Conservation (phyloP, 495 filamentous ascomycete species). For the Cladorrhinum samala region DNA sequence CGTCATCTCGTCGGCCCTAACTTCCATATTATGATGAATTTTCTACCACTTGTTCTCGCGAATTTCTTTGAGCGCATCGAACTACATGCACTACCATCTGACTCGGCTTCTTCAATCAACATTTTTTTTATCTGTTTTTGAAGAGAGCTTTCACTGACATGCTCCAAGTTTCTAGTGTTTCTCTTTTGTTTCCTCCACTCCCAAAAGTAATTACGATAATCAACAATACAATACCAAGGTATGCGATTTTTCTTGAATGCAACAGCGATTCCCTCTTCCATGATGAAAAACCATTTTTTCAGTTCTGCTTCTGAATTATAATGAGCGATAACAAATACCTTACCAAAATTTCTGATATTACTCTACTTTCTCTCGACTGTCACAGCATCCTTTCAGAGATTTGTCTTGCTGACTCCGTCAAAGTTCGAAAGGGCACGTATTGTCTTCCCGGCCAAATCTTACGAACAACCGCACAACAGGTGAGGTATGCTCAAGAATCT, state of each 20-base stretch:
- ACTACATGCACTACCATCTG: constrained; percentile 99
- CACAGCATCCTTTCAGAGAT: constrained; percentile 1
- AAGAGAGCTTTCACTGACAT: constrained; percentile 17
- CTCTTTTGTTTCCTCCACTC: background rate
- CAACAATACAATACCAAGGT: too few species aligned
- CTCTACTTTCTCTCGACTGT: background rate
- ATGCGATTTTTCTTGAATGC: background rate
- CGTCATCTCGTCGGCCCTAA: background rate
- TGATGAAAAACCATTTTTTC: constrained; percentile 76
- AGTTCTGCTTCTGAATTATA: constrained; percentile 92
- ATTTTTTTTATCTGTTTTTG: too few species aligned
- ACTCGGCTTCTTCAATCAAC: constrained; percentile 35
- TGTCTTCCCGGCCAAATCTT: background rate
- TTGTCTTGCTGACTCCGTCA: constrained; percentile 17
- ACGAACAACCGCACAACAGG: background rate
- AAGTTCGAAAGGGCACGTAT: background rate
- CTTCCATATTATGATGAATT: constrained; percentile 49
- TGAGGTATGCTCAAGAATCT: constrained; percentile 1
- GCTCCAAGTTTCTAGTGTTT: background rate
- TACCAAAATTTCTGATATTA: constrained; percentile 64
- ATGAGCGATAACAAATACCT: constrained; percentile 67
- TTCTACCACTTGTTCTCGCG: constrained; percentile 49
- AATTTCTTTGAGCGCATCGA: constrained; percentile 83
- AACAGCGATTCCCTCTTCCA: constrained; percentile 24
- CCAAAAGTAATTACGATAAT: too few species aligned